Conservation (phyloP, 495 filamentous ascomycete species). For the Hyaloscypha finlandica region DNA sequence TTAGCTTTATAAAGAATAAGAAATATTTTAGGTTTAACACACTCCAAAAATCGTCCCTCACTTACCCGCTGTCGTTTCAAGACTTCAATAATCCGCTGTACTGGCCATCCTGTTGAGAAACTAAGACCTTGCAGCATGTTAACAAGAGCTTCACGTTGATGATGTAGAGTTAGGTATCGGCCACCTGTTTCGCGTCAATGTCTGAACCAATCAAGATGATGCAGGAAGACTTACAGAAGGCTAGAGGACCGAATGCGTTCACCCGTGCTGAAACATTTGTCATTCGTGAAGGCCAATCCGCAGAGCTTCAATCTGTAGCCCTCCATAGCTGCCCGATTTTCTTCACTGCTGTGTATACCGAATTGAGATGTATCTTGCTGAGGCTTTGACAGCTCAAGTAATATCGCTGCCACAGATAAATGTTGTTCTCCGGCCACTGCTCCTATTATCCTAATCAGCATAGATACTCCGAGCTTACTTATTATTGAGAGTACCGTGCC, state of each 20-base stretch:
- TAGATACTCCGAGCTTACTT: background rate
- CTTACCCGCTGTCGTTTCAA: slow-evolving; percentile 7
- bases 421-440: slow-evolving; percentile 10
- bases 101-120: slow-evolving; percentile 7
- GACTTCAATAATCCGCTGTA: slow-evolving; percentile 5
- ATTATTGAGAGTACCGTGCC: background rate
- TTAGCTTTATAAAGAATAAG: background rate
- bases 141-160: background rate
- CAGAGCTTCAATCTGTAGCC: slow-evolving; percentile 29
- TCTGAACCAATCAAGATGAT: background rate
- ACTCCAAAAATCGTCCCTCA: background rate
- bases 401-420: background rate
- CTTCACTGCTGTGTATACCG: background rate
- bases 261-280: slow-evolving; percentile 36
- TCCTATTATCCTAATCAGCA: background rate
- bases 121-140: slow-evolving; percentile 7
- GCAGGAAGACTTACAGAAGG: slow-evolving; percentile 35
- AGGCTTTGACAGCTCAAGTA: background rate
- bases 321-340: slow-evolving; percentile 11
- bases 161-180: background rate
- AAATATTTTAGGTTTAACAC: background rate
- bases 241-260: slow-evolving; percentile 38
- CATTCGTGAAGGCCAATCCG: slow-evolving; percentile 36
- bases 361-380: background rate
- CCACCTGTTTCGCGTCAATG: background rate